Evolutionary conservation across 1,139 yeast genomes (phyloP).

Genomic region (Geotrichum klebahnii): DNA sequence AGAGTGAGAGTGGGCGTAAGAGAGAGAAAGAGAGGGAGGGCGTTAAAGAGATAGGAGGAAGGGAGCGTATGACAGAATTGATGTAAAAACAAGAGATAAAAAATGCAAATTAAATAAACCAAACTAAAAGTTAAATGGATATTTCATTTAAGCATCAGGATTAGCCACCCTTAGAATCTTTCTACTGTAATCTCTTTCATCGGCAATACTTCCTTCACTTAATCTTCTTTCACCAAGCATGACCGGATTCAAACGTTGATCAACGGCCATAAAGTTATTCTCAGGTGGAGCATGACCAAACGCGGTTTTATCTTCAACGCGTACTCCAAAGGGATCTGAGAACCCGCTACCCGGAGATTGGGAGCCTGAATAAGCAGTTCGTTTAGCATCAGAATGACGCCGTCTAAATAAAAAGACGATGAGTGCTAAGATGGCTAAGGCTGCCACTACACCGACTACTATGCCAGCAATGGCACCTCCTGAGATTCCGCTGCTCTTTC

Average conservation of each 20-base stretch:
- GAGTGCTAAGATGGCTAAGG: conserved; percentile 45
- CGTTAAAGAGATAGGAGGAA: no score
- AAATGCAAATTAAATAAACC: no score
- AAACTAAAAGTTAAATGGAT: no score
- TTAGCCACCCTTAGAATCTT: conserved; percentile 71
- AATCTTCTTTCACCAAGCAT: conserved; percentile 71
- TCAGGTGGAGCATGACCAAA: conserved; percentile 33
- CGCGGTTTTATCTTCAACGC: conserved; percentile 22
- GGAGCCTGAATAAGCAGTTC: conserved; percentile 42
- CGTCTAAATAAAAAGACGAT: conserved; percentile 48
- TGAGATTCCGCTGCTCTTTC: conserved; percentile 24
- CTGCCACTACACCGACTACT: conserved; percentile 35
- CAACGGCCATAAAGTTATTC: conserved; percentile 55
- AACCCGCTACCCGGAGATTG: conserved; percentile 28
- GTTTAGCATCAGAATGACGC: conserved; percentile 39
- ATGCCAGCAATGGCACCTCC: conserved; percentile 38
- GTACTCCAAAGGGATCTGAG: conserved; percentile 31
- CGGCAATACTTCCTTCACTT: conserved; percentile 72
- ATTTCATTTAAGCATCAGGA: conserved; percentile 48
- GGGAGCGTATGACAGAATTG: no score
- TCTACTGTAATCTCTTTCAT: conserved; percentile 70
- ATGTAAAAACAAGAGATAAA: no score
- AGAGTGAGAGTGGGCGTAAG: no score
- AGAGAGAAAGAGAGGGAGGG: no score
- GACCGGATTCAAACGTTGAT: conserved; percentile 62